These are phyloP conservation scores for Sambucus nigra DNA, from an alignment of 129 eudicot genomes.

Conservation along the genomic window DNA sequence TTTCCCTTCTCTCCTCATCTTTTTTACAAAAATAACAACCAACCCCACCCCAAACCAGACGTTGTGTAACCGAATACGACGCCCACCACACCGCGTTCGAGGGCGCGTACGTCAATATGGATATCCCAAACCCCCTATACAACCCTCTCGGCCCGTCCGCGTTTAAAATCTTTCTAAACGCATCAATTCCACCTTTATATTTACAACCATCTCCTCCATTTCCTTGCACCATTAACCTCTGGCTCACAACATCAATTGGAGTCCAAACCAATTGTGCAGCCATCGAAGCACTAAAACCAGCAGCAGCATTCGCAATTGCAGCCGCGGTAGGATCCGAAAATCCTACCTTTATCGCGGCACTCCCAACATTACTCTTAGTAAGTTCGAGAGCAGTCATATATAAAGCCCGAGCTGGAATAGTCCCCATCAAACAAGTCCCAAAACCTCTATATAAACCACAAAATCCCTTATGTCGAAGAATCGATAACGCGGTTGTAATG, in stretches of 20 bases:
- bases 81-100: constrained; percentile 98
- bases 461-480: constrained; percentile 47
- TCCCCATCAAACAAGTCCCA: constrained; percentile 78
- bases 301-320: constrained; percentile 72
- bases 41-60: constrained; percentile 77
- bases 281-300: constrained; percentile 76
- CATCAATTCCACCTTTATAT: constrained; percentile 69
- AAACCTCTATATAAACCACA: constrained; percentile 81
- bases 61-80: constrained; percentile 68
- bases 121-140: constrained; percentile 91
- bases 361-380: constrained; percentile 64
- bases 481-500: constrained; percentile 33
- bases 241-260: constrained; percentile 83
- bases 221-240: constrained; percentile 85
- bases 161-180: constrained; percentile 53
- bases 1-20: constrained; percentile 20
- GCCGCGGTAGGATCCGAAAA: constrained; percentile 57
- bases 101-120: constrained; percentile 82
- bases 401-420: constrained; percentile 81
- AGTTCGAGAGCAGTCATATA: constrained; percentile 88
- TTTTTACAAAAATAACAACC: constrained; percentile 38
- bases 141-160: constrained; percentile 74
- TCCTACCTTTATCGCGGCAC: constrained; percentile 42
- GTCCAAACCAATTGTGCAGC: constrained; percentile 91
- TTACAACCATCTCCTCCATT: constrained; percentile 20